Percentiles rank a stretch among this genome's conserved stretches.
Conservation (phyloP, 108 stramenopile species). For the Cyclotella distinguenda region DNA sequence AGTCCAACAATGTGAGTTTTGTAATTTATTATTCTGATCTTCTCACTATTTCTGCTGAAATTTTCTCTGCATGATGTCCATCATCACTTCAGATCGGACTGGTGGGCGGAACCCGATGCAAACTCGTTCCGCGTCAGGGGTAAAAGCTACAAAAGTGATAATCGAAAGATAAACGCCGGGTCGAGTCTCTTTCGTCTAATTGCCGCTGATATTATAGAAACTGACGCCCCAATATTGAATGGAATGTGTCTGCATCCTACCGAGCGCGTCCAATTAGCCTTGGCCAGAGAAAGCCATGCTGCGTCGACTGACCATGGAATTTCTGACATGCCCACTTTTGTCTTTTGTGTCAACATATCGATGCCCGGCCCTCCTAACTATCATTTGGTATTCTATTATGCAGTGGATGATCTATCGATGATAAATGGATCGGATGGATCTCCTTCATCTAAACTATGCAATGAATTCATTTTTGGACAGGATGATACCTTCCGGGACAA, state of each 20-base stretch:
- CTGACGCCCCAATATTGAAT: slow-evolving; percentile 61
- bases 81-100: slow-evolving; percentile 31
- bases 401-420: slow-evolving; percentile 72
- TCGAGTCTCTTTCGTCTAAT: slow-evolving; percentile 78
- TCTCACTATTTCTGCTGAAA: too few relatives aligned
- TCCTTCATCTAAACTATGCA: slow-evolving; percentile 66
- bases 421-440: slow-evolving; percentile 80
- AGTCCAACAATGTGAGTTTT: slow-evolving; percentile 26
- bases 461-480: slow-evolving; percentile 78
- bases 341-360: slow-evolving; percentile 67
- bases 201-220: slow-evolving; percentile 80
- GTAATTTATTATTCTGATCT: neutral
- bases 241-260: slow-evolving; percentile 82
- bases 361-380: slow-evolving; percentile 80
- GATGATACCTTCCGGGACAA: slow-evolving; percentile 74
- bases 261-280: slow-evolving; percentile 83
- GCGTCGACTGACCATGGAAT: slow-evolving; percentile 31
- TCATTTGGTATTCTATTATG: slow-evolving; percentile 83
- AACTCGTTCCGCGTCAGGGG: slow-evolving; percentile 89
- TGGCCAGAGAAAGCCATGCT: slow-evolving; percentile 50
- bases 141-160: slow-evolving; percentile 68
- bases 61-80: too few relatives aligned
- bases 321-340: slow-evolving; percentile 72
- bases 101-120: slow-evolving; percentile 87
- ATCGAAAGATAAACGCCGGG: slow-evolving; percentile 80